phyloP scores from a whole-genome alignment of 192 early-diverging fungal genomes.

The Geranomyces michiganensis region DNA sequence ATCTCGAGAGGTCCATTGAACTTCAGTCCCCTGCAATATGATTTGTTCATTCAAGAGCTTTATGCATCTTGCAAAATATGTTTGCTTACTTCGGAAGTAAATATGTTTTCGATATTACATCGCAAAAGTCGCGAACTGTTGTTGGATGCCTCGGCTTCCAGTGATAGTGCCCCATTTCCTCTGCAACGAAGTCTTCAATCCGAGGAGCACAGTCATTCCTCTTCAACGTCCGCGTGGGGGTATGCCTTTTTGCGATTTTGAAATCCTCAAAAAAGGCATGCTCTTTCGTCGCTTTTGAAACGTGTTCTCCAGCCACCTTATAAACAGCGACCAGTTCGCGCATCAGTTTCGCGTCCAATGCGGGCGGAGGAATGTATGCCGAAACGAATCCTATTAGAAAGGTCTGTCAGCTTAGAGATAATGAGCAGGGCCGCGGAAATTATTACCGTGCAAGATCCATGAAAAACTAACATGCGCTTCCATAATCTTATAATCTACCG shows the following conservation, averaged over 20 bases:
- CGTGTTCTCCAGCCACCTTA: too few species aligned
- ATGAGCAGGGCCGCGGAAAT: too few species aligned
- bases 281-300: neutral
- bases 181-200: neutral
- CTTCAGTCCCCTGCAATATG: too few species aligned
- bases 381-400: neutral
- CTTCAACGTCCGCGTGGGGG: neutral
- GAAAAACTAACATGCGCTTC: conserved; percentile 5
- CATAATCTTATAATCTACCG: neutral
- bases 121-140: too few species aligned
- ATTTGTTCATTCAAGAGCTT: too few species aligned
- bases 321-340: neutral
- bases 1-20: too few species aligned
- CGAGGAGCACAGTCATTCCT: conserved; percentile 4
- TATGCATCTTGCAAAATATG: too few species aligned
- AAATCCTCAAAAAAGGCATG: neutral
- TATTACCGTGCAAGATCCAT: conserved; percentile 1
- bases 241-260: neutral
- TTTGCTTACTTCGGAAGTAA: too few species aligned
- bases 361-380: conserved; percentile 1
- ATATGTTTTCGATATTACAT: too few species aligned
- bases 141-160: too few species aligned
- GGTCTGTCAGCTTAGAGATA: too few species aligned
- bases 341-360: neutral
- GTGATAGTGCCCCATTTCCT: too few species aligned